These are phyloP conservation scores for Haematococcus lacustris DNA, from an alignment of 139 green algal species.

Conservation along the genomic window DNA sequence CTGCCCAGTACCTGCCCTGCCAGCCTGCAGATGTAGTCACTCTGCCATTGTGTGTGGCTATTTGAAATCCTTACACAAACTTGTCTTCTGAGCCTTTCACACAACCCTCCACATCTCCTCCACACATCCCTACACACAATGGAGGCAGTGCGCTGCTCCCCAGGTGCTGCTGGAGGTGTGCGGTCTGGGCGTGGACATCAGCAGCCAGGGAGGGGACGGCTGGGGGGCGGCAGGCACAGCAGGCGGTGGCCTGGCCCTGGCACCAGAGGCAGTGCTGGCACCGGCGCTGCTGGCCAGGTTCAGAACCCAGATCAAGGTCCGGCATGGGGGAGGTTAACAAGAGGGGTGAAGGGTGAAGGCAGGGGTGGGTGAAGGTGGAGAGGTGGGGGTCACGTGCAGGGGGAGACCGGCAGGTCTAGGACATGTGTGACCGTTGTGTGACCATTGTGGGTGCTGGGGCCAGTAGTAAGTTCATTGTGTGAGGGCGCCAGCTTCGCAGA, in stretches of 20 bases:
- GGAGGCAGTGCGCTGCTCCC: too few species aligned
- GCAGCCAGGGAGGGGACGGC: not conserved
- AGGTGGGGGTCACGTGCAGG: too few species aligned
- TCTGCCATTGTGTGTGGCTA: not conserved
- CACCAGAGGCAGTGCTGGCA: not conserved
- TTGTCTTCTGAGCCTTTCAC: too few species aligned
- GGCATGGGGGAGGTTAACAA: not conserved
- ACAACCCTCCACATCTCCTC: too few species aligned
- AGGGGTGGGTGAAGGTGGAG: not conserved
- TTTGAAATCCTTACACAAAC: not conserved
- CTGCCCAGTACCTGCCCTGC: too few species aligned
- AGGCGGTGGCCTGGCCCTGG: not conserved
- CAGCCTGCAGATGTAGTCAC: too few species aligned
- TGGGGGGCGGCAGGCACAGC: not conserved
- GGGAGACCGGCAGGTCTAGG: too few species aligned
- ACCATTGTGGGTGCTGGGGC: too few species aligned
- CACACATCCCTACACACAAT: not conserved
- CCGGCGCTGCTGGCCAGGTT: conserved; percentile 2
- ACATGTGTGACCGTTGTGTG: too few species aligned
- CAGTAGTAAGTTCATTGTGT: too few species aligned
- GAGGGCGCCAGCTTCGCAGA: too few species aligned
- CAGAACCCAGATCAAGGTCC: conserved; percentile 8
- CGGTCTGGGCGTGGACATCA: conserved; percentile 1
- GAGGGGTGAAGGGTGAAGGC: too few species aligned
- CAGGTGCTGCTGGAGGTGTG: conserved; percentile 11